Evolutionary conservation across 1,284 basidiomycete genomes (phyloP).

Genomic region (Polyporus tsugae): DNA sequence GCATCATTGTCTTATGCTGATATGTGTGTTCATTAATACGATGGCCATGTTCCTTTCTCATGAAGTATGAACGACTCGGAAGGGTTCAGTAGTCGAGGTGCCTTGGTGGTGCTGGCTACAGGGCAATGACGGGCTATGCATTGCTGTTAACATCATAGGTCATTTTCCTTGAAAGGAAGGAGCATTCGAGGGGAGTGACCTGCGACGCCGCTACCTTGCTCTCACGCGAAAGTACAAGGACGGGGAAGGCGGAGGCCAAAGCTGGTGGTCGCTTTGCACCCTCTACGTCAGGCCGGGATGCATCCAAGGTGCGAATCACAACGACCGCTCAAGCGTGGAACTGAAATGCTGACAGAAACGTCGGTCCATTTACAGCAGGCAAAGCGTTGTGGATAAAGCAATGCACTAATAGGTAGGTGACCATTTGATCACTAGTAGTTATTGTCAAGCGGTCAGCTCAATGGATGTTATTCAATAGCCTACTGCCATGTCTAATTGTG

Average conservation of each 20-base stretch:
- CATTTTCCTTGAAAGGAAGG: too few relatives aligned
- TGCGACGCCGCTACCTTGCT: too few relatives aligned
- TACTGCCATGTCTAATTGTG: neutral
- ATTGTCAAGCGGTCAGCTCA: neutral
- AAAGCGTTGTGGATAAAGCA: constrained; percentile 1
- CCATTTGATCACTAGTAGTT: neutral
- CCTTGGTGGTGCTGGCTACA: neutral
- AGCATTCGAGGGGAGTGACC: too few relatives aligned
- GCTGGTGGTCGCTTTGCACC: neutral
- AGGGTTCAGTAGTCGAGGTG: neutral
- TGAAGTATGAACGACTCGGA: neutral
- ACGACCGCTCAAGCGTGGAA: neutral
- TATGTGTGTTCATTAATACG: neutral
- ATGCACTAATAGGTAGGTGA: neutral
- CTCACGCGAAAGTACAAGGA: neutral
- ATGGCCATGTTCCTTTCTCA: neutral
- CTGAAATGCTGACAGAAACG: neutral
- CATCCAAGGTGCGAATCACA: neutral
- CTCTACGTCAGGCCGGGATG: neutral
- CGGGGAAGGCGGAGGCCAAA: neutral
- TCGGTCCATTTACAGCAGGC: neutral
- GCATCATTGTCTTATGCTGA: neutral
- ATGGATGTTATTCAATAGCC: neutral
- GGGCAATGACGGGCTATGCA: too few relatives aligned
- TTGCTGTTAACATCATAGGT: too few relatives aligned